Evolutionary conservation across 1,139 yeast genomes (phyloP).

Genomic region (Spencermartinsiella ligniputridi): DNA sequence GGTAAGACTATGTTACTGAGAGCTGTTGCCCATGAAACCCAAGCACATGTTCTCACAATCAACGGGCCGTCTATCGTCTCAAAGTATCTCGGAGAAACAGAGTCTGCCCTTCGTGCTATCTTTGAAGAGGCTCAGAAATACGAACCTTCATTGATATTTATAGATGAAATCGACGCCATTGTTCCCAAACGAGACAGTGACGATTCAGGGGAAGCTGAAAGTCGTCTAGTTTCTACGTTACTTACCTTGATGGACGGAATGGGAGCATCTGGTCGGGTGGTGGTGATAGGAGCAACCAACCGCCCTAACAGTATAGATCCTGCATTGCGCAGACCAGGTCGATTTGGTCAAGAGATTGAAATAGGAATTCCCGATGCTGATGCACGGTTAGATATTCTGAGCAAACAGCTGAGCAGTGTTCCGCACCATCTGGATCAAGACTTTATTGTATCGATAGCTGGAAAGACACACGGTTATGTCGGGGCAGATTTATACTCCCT

Average conservation of each 20-base stretch:
- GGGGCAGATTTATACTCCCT: slow-evolving; percentile 92
- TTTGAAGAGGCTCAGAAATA: slow-evolving; percentile 78
- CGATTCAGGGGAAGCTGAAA: slow-evolving; percentile 79
- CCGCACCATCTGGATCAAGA: slow-evolving; percentile 53
- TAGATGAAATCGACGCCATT: slow-evolving; percentile 90
- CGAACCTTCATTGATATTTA: slow-evolving; percentile 81
- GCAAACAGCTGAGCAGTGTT: slow-evolving; percentile 60
- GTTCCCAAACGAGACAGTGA: slow-evolving; percentile 81
- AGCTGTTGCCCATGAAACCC: slow-evolving; percentile 72
- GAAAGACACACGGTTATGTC: slow-evolving; percentile 91
- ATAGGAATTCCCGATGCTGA: slow-evolving; percentile 96
- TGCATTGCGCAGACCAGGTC: slow-evolving; percentile 85
- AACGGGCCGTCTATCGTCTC: slow-evolving; percentile 92
- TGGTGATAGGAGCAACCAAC: slow-evolving; percentile 78
- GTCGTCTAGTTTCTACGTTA: slow-evolving; percentile 83
- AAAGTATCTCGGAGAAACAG: slow-evolving; percentile 91
- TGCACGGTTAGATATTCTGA: slow-evolving; percentile 83
- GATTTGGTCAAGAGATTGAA: slow-evolving; percentile 94
- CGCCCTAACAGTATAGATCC: slow-evolving; percentile 80
- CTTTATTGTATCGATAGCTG: slow-evolving; percentile 56
- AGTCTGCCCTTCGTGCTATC: slow-evolving; percentile 70
- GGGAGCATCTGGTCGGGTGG: slow-evolving; percentile 64
- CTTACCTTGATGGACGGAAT: slow-evolving; percentile 87
- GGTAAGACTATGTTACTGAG: slow-evolving; percentile 98
- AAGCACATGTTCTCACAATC: slow-evolving; percentile 77